phyloP scores from a whole-genome alignment of 2,329 filamentous ascomycete species.

The Teratosphaeria nubilosa region DNA sequence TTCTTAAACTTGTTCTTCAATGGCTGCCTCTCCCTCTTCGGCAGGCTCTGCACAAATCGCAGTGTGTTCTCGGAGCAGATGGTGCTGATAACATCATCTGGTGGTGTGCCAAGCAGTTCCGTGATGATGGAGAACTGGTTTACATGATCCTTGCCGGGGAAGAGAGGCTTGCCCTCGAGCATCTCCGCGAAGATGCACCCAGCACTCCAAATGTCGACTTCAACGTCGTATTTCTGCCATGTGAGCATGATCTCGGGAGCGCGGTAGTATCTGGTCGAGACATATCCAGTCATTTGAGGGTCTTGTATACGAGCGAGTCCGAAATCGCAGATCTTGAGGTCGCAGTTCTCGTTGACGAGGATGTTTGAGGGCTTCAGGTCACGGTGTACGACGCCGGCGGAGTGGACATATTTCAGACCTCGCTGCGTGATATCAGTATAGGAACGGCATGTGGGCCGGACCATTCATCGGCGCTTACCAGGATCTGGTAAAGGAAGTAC shows the following conservation, averaged over 20 bases:
- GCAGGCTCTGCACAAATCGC: slow-evolving; percentile 92
- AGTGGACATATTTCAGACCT: slow-evolving; percentile 97
- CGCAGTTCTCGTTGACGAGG: slow-evolving; percentile 98
- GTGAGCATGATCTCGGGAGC: slow-evolving; percentile 99
- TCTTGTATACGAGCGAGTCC: slow-evolving; percentile 95
- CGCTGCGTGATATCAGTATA: slow-evolving; percentile 46
- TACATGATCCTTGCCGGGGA: slow-evolving; percentile 98
- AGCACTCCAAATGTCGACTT: slow-evolving; percentile 98
- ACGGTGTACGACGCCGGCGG: slow-evolving; percentile 91
- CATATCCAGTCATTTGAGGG: slow-evolving; percentile 98
- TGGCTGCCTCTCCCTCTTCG: slow-evolving; percentile 84
- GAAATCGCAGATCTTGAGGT: slow-evolving; percentile 99
- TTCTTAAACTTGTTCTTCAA: slow-evolving; percentile 88
- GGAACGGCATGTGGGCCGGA: neutral
- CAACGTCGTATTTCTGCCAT: slow-evolving; percentile 99
- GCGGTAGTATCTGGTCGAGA: slow-evolving; percentile 96
- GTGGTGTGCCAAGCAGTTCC: slow-evolving; percentile 87
- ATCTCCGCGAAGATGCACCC: slow-evolving; percentile 99
- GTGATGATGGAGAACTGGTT: slow-evolving; percentile 99
- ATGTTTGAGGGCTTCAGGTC: slow-evolving; percentile 99
- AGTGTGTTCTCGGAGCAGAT: slow-evolving; percentile 98
- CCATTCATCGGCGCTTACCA: slow-evolving; percentile 51
- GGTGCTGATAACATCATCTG: slow-evolving; percentile 95
- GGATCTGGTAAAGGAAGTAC: slow-evolving; percentile 98
- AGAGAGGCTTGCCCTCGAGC: slow-evolving; percentile 95